Evolutionary conservation across 1,139 yeast species (phyloP), one percentile per base, ranked within the genome.

Genomic region (Debaryomycetaceae sp.): DNA sequence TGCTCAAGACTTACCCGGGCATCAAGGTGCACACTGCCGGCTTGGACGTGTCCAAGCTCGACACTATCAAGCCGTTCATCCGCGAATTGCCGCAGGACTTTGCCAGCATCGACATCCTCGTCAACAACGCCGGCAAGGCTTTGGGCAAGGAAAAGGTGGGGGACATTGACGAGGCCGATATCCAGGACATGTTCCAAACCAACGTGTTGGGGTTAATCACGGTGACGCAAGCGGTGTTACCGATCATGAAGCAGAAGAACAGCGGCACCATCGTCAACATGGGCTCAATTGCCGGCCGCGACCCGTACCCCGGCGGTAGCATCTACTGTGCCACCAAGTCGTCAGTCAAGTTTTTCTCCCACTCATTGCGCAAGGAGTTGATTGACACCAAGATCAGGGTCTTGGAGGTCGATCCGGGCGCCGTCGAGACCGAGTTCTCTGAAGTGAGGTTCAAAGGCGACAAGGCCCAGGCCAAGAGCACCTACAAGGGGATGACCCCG

Each of bases 41-140:
- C 33, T 63, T 85, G 30, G 95, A 85, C 49, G 83, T 85, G n/a
- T 63, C 47, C 56, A 76, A 56, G 27, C 55, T 60, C 30, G 64
- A 61, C 9, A 58, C 71, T 22, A 74, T 83, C 40, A 58, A 65
- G 23, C 65, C 71, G 28, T 79, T 77, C 45, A 58, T 84, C 30
- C 53, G 57, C 3, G 42, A 42, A 11, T 51, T 77, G 29, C 85
- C 84, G 5, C 43, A 43, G 19, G 82, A 73, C 22, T 77, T 75
- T 46, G 53, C 66, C 27, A 76, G 72, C 39, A 68, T 78, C 39
- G 85, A 78, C 51, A 72, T 85, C 22, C 65, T 85, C 35, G 61
- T 85, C 39, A 85, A 85, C 63, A 85, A 84, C 51, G 93, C 94
- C 5, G 95, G 95, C 24, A 72, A 80, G 56, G 94, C 91, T 2